Base-by-base conservation (phyloP, 208 protist species). In the Sergeia podlipaevii region DNA sequence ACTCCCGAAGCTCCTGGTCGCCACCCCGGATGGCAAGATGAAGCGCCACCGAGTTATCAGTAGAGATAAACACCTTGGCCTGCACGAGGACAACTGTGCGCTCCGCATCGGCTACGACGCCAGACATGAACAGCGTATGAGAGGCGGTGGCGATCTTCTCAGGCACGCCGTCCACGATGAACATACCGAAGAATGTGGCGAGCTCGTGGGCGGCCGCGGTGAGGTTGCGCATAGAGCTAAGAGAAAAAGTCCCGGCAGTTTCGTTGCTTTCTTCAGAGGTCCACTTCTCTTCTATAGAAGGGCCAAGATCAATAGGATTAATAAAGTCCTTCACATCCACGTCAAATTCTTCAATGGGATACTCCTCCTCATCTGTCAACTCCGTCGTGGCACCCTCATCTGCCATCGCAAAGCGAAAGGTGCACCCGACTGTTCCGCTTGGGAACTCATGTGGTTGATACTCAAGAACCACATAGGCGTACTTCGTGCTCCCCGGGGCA, bases 301-400 rank as follows among this genome's bases (percentile, higher is more conserved):
- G 32, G 43, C 53, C 69, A n/a, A 96, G 67, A 45, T 88, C 63
- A 15, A 73, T 44, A 3, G 86, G 86, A 0, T 46, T 53, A 30
- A 96, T 77, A 53, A 87, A 96, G 65, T 95, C 87, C 27, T 66
- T 75, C 44, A 96, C 50, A 51, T 89, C 80, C 26, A 96, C 67
- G 34, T 87, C 80, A 47, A 96, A 89, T 36, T 62, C 58, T 71
- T 96, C 86, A 39, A 96, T 62, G 18, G 77, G 71, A 73, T 90
- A 96, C 73, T 93, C 85, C 38, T 93, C 85, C 38, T 74, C 65
- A 17, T 74, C 74, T 6, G 50, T 38, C 64, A 36, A 45, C 55
- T n/a, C 36, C 55, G 7, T 15, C 23, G 18, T 15, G 6, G 17
- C 53, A 4, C 47, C 73, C 15, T 47, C 57, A 46, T 88, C 82